phyloP scores from a whole-genome alignment of 2,329 filamentous ascomycete species.

The Aspergillus bombycis region DNA sequence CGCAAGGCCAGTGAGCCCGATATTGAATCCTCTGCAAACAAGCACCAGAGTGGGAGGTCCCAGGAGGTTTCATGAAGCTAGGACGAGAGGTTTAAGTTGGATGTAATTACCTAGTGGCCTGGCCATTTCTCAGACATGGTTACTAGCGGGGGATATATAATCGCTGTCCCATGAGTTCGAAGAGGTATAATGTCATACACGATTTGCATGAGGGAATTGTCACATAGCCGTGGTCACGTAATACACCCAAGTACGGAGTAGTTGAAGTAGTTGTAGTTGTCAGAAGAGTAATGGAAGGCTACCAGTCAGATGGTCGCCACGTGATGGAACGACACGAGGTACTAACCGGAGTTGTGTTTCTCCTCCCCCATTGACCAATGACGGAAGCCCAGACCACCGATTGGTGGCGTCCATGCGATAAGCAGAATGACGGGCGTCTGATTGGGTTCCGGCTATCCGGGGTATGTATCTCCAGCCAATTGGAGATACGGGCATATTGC shows the following conservation, averaged over 20 bases:
- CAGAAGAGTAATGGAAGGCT: neutral
- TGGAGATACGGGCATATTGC: too few relatives aligned
- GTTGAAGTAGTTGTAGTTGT: neutral
- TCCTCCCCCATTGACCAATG: neutral
- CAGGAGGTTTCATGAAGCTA: neutral
- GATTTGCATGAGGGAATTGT: too few relatives aligned
- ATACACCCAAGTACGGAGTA: too few relatives aligned
- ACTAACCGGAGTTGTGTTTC: neutral
- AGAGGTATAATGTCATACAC: too few relatives aligned
- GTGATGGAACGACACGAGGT: neutral
- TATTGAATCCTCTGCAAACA: neutral
- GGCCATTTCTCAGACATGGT: too few relatives aligned
- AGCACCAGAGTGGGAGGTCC: neutral
- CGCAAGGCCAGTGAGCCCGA: conserved; percentile 5
- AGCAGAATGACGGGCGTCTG: neutral
- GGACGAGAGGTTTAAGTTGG: neutral
- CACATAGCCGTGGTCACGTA: too few relatives aligned
- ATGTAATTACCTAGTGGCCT: neutral
- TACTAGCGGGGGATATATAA: too few relatives aligned
- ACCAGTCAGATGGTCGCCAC: neutral
- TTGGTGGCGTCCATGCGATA: neutral
- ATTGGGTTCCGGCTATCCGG: conserved; percentile 3
- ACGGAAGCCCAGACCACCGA: neutral
- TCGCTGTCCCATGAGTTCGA: too few relatives aligned
- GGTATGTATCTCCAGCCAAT: conserved; percentile 10